phyloP scores from a whole-genome alignment of 225 moss, liverwort and hornwort species.

The Bryoerythrophyllum caledonicum region DNA sequence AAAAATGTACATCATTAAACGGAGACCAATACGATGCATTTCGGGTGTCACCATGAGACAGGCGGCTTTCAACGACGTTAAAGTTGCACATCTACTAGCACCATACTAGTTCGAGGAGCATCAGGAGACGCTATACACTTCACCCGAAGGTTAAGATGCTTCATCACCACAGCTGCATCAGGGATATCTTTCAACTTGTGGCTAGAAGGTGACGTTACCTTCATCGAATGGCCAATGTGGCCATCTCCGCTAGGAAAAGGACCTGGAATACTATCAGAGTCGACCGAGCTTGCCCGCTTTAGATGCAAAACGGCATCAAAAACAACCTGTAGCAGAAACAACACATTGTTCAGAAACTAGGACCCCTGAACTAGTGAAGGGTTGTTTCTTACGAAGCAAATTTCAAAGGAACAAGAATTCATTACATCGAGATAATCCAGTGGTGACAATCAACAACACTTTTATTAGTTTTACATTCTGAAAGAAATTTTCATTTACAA shows the following conservation, averaged over 20 bases:
- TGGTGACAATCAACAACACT: not conserved
- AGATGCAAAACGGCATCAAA: slow-evolving; percentile 64
- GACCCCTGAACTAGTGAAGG: not conserved
- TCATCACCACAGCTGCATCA: slow-evolving; percentile 31
- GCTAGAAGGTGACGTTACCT: not conserved
- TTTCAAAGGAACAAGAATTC: not conserved
- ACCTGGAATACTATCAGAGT: slow-evolving; percentile 16
- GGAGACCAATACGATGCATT: slow-evolving; percentile 8
- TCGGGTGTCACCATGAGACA: slow-evolving; percentile 12
- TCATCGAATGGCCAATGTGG: not conserved
- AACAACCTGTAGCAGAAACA: slow-evolving; percentile 46
- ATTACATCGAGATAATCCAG: not conserved
- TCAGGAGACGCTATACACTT: slow-evolving; percentile 39
- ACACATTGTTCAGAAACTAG: slow-evolving; percentile 1
- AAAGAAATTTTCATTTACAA: not conserved
- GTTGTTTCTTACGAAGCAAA: not conserved
- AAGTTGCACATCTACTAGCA: slow-evolving; percentile 37
- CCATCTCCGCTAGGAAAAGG: not conserved
- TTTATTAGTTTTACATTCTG: not conserved
- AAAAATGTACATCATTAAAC: not conserved
- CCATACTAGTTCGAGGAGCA: slow-evolving; percentile 46
- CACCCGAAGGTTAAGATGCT: slow-evolving; percentile 50
- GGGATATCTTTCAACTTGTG: slow-evolving; percentile 20
- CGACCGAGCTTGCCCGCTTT: slow-evolving; percentile 22
- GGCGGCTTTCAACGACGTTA: slow-evolving; percentile 8